A percentile compares a stretch with the other conserved stretches of the same genome.
Conservation (phyloP, 106 monocot genomes). For the Narthecium ossifragum region DNA sequence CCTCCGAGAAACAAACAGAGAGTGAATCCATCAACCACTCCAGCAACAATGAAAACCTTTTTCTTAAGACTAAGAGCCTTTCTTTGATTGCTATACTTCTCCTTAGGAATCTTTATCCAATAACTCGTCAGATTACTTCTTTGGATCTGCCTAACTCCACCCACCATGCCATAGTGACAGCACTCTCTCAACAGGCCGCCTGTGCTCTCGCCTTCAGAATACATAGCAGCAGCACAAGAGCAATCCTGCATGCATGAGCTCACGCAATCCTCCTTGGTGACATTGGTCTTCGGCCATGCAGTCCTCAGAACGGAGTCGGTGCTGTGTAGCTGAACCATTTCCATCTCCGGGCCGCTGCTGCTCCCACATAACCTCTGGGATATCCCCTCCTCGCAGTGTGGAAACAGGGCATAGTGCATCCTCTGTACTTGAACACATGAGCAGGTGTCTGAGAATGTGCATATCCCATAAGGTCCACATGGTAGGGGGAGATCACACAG, state of each 20-base stretch:
- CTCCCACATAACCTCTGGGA: conserved; percentile 6
- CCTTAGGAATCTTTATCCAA: conserved; percentile 35
- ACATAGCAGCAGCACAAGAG: conserved; percentile 34
- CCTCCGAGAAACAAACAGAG: conserved; percentile 23
- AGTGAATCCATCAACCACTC: conserved; percentile 18
- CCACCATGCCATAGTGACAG: conserved; percentile 33
- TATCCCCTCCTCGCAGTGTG: not conserved
- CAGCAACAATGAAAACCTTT: conserved; percentile 17
- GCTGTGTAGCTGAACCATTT: conserved; percentile 32
- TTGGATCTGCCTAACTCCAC: conserved; percentile 21
- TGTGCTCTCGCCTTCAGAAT: not conserved
- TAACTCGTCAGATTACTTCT: conserved; percentile 13
- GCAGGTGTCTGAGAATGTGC: conserved; percentile 21
- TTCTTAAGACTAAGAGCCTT: not conserved
- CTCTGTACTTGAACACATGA: conserved; percentile 5
- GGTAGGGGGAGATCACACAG: conserved; percentile 45
- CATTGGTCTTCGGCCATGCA: conserved; percentile 1
- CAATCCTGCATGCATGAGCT: conserved; percentile 31
- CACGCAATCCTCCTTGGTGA: conserved; percentile 30
- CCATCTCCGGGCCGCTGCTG: not conserved
- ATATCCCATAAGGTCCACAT: conserved; percentile 30
- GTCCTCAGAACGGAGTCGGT: conserved; percentile 22
- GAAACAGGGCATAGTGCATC: not conserved
- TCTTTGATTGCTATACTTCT: not conserved
- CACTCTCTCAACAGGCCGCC: conserved; percentile 4